Conservation (phyloP, 2,329 filamentous ascomycete genomes). For the Penicillium olsonii region DNA sequence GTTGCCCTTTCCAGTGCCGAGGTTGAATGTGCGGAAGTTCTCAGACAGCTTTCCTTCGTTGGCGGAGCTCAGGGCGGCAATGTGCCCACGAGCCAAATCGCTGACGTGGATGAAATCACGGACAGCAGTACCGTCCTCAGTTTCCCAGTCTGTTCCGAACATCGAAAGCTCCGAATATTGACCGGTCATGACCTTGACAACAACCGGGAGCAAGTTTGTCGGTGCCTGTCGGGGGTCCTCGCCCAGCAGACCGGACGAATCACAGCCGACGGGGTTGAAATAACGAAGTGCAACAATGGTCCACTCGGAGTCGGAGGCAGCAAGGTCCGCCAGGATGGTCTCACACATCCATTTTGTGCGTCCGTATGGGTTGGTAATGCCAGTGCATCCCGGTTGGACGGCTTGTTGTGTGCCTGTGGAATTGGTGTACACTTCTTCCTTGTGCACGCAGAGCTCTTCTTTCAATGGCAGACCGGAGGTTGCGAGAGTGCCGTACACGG, state of each 20-base stretch:
- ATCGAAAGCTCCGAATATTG: constrained; percentile 57
- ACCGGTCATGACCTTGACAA: constrained; percentile 63
- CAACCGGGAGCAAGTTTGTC: constrained; percentile 66
- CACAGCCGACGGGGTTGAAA: constrained; percentile 69
- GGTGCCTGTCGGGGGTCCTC: constrained; percentile 64
- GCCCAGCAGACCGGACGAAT: constrained; percentile 63
- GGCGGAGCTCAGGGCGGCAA: constrained; percentile 56
- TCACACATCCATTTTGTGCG: constrained; percentile 69
- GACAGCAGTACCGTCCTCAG: constrained; percentile 65
- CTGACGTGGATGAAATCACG: constrained; percentile 70
- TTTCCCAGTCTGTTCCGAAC: constrained; percentile 67
- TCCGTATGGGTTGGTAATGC: constrained; percentile 66
- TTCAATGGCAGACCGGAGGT: constrained; percentile 54
- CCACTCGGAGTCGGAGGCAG: constrained; percentile 62
- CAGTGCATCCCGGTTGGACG: constrained; percentile 53
- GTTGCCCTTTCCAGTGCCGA: constrained; percentile 41
- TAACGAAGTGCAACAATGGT: constrained; percentile 65
- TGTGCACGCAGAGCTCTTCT: constrained; percentile 59
- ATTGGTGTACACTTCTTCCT: constrained; percentile 48
- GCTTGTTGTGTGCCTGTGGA: constrained; percentile 45
- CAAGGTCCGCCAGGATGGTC: constrained; percentile 64
- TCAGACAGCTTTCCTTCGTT: constrained; percentile 35
- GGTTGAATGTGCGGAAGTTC: constrained; percentile 47
- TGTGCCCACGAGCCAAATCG: constrained; percentile 64
- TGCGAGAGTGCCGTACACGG: constrained; percentile 62